phyloP scores from a whole-genome alignment of 345 rosid species.

The Sonneratia caseolaris region DNA sequence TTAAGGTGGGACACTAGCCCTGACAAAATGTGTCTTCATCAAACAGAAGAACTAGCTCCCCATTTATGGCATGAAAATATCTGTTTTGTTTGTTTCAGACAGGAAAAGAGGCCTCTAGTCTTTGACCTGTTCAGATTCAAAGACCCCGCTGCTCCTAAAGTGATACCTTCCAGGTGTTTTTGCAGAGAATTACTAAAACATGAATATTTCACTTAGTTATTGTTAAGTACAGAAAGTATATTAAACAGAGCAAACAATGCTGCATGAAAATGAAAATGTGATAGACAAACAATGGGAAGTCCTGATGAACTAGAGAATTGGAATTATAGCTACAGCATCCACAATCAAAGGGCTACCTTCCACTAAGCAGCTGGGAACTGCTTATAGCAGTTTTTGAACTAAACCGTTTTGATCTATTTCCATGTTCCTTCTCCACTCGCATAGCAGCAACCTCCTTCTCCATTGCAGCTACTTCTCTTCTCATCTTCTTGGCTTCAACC shows the following conservation, averaged over 20 bases:
- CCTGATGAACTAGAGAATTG: neutral
- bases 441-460: conserved; percentile 97
- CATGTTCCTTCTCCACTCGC: conserved; percentile 88
- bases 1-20: neutral
- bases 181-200: too few relatives aligned
- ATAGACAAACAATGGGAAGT: neutral
- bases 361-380: conserved; percentile 68
- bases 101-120: neutral
- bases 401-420: conserved; percentile 57
- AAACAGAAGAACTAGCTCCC: neutral
- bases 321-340: neutral
- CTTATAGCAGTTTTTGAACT: conserved; percentile 51
- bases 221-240: neutral
- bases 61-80: too few relatives aligned
- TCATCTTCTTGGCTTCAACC: conserved; percentile 97
- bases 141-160: too few relatives aligned
- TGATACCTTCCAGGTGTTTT: too few relatives aligned
- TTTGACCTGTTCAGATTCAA: neutral
- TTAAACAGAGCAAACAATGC: neutral
- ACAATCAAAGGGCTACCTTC: conserved; percentile 42
- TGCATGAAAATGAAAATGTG: neutral
- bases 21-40: neutral
- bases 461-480: conserved; percentile 97
- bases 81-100: neutral
- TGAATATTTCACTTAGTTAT: too few relatives aligned